Conservation (phyloP, 805 yeast species). For the Candida nonsorbophila region DNA sequence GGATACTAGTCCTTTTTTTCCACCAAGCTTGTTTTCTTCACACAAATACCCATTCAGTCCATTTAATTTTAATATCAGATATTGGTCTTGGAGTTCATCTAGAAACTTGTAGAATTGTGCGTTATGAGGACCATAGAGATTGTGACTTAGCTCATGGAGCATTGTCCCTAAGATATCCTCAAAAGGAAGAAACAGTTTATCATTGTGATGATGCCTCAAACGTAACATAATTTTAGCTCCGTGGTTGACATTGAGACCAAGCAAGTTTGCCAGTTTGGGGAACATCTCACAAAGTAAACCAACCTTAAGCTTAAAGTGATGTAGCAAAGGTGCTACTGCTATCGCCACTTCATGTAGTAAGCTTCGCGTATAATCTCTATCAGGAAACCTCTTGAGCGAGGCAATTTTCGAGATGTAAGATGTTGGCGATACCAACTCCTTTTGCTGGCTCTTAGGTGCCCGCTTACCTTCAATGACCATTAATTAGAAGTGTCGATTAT, state of each 20-base stretch:
- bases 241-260: constrained; percentile 78
- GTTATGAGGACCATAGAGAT: constrained; percentile 76
- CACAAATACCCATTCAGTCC: constrained; percentile 45
- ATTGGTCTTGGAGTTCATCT: constrained; percentile 51
- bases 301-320: constrained; percentile 59
- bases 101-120: constrained; percentile 57
- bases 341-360: constrained; percentile 65
- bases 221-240: constrained; percentile 73
- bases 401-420: constrained; percentile 31
- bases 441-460: constrained; percentile 5
- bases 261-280: constrained; percentile 58
- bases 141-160: constrained; percentile 86
- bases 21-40: constrained; percentile 43
- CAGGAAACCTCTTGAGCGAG: constrained; percentile 28
- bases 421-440: constrained; percentile 27
- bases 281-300: constrained; percentile 71
- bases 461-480: constrained; percentile 7
- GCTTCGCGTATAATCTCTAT: constrained; percentile 36
- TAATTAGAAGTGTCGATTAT: not conserved
- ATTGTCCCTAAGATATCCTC: constrained; percentile 71
- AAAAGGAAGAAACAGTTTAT: constrained; percentile 54
- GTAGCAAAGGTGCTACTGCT: constrained; percentile 74
- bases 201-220: constrained; percentile 54
- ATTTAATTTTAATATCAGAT: no score
- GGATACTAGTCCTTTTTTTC: constrained; percentile 11